These are phyloP conservation scores for Chaetomiaceae sp. DNA, from an alignment of 2,329 filamentous ascomycete species.

Conservation along the genomic window DNA sequence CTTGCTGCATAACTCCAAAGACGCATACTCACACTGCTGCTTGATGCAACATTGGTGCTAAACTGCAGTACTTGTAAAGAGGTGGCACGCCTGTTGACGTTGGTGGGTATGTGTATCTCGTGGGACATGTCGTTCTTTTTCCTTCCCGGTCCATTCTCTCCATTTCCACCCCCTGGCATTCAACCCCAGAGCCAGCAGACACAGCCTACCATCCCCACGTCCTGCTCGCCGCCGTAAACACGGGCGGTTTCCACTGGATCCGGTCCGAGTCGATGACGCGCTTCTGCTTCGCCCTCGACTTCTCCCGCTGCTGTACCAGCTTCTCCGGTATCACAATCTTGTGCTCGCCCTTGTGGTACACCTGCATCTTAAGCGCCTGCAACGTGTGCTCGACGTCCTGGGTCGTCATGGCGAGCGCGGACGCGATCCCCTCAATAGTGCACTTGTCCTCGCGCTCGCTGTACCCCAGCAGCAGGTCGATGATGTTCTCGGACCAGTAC, in stretches of 20 bases:
- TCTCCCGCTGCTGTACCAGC: slow-evolving; percentile 71
- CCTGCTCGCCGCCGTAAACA: slow-evolving; percentile 81
- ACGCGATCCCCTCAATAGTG: slow-evolving; percentile 79
- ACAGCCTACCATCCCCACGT: slow-evolving; percentile 90
- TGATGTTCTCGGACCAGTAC: slow-evolving; percentile 94
- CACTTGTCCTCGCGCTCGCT: slow-evolving; percentile 64
- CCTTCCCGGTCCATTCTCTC: too few species aligned
- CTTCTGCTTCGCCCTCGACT: slow-evolving; percentile 68
- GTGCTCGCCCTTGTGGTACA: slow-evolving; percentile 94
- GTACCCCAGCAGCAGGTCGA: slow-evolving; percentile 74
- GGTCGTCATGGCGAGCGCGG: slow-evolving; percentile 85
- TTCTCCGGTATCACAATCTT: slow-evolving; percentile 89
- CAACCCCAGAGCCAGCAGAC: too few species aligned
- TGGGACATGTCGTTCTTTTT: too few species aligned
- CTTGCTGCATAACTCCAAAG: slow-evolving; percentile 10
- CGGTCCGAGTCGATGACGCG: slow-evolving; percentile 68
- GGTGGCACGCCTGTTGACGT: too few species aligned
- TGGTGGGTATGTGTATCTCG: too few species aligned
- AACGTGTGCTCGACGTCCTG: slow-evolving; percentile 93
- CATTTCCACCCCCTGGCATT: too few species aligned
- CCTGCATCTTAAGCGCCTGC: slow-evolving; percentile 88
- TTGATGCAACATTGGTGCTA: too few species aligned
- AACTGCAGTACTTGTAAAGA: too few species aligned
- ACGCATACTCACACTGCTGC: too few species aligned
- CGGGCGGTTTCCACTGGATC: slow-evolving; percentile 92